These are phyloP conservation scores for Aspergillus ibericus DNA, from an alignment of 2,329 filamentous ascomycete genomes.

Conservation along the genomic window DNA sequence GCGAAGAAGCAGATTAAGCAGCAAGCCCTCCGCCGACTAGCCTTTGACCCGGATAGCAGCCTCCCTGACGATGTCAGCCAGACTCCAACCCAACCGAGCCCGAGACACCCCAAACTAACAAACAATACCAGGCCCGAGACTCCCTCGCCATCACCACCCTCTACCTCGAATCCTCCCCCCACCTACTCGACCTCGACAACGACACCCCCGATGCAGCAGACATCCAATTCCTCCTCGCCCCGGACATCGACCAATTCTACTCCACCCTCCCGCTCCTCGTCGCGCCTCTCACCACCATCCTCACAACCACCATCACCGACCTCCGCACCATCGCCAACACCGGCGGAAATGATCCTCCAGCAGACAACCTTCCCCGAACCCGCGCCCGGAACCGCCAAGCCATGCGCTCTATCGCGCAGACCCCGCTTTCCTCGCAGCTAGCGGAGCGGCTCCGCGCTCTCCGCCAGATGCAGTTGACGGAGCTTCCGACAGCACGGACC, in stretches of 20 bases:
- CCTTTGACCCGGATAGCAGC: slow-evolving; percentile 33
- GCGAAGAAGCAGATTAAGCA: slow-evolving; percentile 37
- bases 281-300: slow-evolving; percentile 24
- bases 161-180: slow-evolving; percentile 35
- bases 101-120: not conserved
- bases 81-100: not conserved
- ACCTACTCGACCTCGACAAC: slow-evolving; percentile 22
- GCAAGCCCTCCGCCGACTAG: slow-evolving; percentile 32
- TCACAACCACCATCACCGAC: slow-evolving; percentile 26
- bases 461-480: slow-evolving; percentile 32
- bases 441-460: slow-evolving; percentile 28
- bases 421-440: slow-evolving; percentile 29
- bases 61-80: slow-evolving; percentile 36
- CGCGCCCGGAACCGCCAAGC: slow-evolving; percentile 13
- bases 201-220: slow-evolving; percentile 21
- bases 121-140: slow-evolving; percentile 32
- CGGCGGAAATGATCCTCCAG: slow-evolving; percentile 20
- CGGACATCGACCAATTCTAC: slow-evolving; percentile 40
- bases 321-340: slow-evolving; percentile 30
- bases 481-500: slow-evolving; percentile 34
- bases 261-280: slow-evolving; percentile 28
- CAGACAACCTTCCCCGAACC: not conserved
- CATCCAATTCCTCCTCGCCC: slow-evolving; percentile 32
- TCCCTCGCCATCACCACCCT: slow-evolving; percentile 37
- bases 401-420: slow-evolving; percentile 6